These are phyloP conservation scores for Mycosarcoma maydis DNA, from an alignment of 1,284 basidiomycete genomes.

Conservation along the genomic window DNA sequence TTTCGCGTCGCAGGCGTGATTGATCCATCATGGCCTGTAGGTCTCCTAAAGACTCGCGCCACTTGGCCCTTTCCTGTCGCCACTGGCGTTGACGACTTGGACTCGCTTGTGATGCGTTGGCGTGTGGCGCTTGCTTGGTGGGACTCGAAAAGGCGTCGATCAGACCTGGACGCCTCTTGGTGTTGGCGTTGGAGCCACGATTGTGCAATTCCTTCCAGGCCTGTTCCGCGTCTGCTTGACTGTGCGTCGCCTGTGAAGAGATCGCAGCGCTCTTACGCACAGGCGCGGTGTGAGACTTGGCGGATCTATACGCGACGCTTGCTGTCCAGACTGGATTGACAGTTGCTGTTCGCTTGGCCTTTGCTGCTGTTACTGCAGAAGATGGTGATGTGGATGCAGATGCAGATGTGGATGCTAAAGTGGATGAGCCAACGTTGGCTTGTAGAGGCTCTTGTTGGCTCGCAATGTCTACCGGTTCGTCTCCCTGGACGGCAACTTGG, in stretches of 20 bases:
- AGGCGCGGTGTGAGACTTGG: constrained; percentile 35
- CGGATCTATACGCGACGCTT: constrained; percentile 38
- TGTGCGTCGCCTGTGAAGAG: constrained; percentile 9
- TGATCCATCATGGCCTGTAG: constrained; percentile 43
- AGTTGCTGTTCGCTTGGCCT: constrained; percentile 24
- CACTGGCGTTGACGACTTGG: constrained; percentile 32
- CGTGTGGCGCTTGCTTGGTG: constrained; percentile 14
- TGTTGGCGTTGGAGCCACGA: constrained; percentile 1
- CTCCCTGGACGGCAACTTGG: neutral
- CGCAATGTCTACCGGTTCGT: neutral
- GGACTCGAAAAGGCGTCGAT: constrained; percentile 43
- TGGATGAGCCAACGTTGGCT: neutral
- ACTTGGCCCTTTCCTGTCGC: constrained; percentile 37
- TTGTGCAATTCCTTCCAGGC: constrained; percentile 30
- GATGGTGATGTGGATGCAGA: neutral
- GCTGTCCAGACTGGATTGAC: constrained; percentile 40
- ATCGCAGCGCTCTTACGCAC: constrained; percentile 14
- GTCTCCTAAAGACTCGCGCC: constrained; percentile 39
- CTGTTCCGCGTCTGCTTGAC: constrained; percentile 22
- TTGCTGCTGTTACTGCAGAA: neutral
- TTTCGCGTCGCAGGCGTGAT: constrained; percentile 20
- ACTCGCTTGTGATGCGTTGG: constrained; percentile 2
- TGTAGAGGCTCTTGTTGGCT: neutral
- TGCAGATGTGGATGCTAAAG: constrained; percentile 5
- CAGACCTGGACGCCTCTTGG: constrained; percentile 25